Percentiles rank a stretch among this genome's conserved stretches.
Evolutionary conservation across 2,329 filamentous ascomycete genomes (phyloP).

Genomic region (Ophiostoma ips): DNA sequence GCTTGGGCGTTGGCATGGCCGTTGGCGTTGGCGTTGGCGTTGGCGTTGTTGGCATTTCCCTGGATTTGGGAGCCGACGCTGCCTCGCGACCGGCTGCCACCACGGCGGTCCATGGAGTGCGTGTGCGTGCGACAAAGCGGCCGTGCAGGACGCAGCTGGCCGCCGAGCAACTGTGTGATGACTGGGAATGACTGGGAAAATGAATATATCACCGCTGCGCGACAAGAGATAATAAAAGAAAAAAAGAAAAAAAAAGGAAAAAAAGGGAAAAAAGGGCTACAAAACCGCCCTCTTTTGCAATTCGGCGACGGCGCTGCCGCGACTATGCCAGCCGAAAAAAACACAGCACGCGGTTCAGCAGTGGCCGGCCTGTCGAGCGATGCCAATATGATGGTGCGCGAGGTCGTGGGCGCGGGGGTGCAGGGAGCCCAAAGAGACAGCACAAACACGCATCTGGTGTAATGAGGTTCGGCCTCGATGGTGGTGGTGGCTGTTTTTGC

Average conservation of each 20-base stretch:
- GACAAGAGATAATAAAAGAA: neutral
- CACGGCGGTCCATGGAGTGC: slow-evolving; percentile 15
- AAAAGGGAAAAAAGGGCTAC: neutral
- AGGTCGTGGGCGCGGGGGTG: neutral
- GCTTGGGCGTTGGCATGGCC: neutral
- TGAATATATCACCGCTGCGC: too few relatives aligned
- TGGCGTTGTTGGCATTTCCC: too few relatives aligned
- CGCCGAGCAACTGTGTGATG: too few relatives aligned
- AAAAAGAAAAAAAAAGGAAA: neutral
- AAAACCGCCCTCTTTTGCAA: neutral
- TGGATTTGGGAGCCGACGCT: slow-evolving; percentile 5
- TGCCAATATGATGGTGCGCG: neutral
- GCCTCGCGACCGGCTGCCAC: slow-evolving; percentile 14
- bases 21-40: neutral
- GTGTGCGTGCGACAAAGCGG: too few relatives aligned
- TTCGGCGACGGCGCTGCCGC: neutral
- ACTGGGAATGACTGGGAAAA: too few relatives aligned
- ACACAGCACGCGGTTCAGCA: neutral
- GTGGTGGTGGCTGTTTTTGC: slow-evolving; percentile 5
- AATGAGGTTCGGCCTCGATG: neutral
- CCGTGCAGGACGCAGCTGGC: too few relatives aligned
- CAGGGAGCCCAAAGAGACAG: neutral
- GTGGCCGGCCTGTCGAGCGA: neutral
- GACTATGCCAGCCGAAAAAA: neutral
- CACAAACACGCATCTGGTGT: neutral